Percentiles rank a stretch among this genome's conserved stretches.
phyloP scores from a whole-genome alignment of 768 basidiomycete species.

The Mycena belliarum region DNA sequence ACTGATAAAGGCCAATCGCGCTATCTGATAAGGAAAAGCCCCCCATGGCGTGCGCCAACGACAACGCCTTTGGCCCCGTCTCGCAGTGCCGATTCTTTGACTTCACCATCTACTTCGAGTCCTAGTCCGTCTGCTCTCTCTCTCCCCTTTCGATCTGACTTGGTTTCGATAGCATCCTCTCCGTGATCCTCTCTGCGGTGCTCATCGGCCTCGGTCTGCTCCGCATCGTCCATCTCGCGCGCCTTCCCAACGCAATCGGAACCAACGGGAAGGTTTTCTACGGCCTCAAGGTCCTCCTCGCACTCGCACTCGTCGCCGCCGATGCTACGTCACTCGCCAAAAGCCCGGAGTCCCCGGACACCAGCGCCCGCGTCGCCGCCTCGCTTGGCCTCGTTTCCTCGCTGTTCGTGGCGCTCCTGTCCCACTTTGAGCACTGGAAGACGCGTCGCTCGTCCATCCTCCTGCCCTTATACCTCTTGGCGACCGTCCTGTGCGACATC shows the following conservation, averaged over 20 bases:
- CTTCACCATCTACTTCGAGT: slow-evolving; percentile 2
- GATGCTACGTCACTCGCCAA: slow-evolving; percentile 1
- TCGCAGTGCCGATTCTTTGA: slow-evolving; percentile 4
- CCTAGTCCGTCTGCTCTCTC: background rate
- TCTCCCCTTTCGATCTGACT: background rate
- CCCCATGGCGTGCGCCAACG: background rate
- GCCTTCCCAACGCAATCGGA: background rate
- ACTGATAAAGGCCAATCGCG: too few species aligned
- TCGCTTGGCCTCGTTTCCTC: background rate
- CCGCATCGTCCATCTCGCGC: background rate
- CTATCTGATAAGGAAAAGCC: too few species aligned
- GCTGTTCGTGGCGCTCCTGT: background rate
- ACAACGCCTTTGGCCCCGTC: slow-evolving; percentile 1
- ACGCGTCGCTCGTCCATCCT: slow-evolving; percentile 1
- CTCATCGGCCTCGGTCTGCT: background rate
- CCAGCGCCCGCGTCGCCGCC: slow-evolving; percentile 1
- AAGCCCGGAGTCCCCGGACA: background rate
- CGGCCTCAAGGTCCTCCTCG: background rate
- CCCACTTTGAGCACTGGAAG: slow-evolving; percentile 5
- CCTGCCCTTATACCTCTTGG: background rate
- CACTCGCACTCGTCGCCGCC: background rate
- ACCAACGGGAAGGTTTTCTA: background rate
- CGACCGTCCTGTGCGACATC: slow-evolving; percentile 1
- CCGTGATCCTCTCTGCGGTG: background rate
- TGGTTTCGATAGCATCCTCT: background rate